Conservation (phyloP, 768 basidiomycete species). For the Auricularia heimuer region DNA sequence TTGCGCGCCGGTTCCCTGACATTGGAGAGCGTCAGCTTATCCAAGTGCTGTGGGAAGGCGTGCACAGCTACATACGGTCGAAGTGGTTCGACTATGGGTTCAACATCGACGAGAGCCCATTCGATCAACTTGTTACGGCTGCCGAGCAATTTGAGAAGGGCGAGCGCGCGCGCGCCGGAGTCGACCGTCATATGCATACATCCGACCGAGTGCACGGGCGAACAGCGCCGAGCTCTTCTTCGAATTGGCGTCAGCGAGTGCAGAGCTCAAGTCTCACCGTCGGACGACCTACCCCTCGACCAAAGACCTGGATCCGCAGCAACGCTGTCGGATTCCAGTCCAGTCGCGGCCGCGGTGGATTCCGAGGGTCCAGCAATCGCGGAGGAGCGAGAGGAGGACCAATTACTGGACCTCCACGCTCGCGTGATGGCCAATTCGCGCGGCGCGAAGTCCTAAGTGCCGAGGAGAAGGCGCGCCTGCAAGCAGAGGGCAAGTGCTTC, state of each 20-base stretch:
- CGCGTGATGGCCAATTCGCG: no score
- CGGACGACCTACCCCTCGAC: neutral
- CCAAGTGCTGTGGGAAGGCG: constrained; percentile 26
- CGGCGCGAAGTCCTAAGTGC: neutral
- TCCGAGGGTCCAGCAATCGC: neutral
- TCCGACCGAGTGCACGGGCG: neutral
- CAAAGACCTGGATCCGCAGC: no score
- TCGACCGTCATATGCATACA: neutral
- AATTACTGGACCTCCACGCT: neutral
- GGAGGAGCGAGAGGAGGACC: neutral
- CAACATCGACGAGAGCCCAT: constrained; percentile 17
- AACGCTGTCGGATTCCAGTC: no score
- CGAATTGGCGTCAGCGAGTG: no score
- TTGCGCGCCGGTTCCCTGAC: constrained; percentile 25
- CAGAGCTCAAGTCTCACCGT: neutral
- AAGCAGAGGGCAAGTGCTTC: constrained; percentile 19
- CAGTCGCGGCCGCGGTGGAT: no score
- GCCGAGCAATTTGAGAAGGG: constrained; percentile 27
- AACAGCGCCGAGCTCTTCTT: neutral
- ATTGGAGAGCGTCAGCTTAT: constrained; percentile 20
- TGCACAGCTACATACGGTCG: constrained; percentile 16
- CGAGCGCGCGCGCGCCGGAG: constrained; percentile 2
- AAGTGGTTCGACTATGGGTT: constrained; percentile 22
- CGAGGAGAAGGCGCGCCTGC: neutral
- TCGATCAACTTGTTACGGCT: constrained; percentile 17